These are phyloP conservation scores for Citrus mangshanensis DNA, from an alignment of 345 rosid genomes.

Conservation along the genomic window DNA sequence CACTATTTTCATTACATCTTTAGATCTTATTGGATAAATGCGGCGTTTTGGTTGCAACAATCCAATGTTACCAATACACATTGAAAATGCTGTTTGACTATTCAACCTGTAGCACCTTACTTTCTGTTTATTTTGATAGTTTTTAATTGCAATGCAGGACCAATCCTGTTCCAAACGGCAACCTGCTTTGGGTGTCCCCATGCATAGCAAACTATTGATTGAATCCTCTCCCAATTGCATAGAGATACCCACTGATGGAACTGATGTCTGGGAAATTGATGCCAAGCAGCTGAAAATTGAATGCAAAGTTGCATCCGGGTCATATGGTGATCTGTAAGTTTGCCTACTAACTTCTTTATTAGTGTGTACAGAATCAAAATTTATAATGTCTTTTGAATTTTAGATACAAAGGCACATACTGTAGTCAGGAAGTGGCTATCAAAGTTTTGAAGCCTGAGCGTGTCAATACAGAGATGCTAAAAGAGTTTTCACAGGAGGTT, in stretches of 20 bases:
- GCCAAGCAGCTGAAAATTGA: constrained; percentile 63
- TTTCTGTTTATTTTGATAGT: constrained; percentile 28
- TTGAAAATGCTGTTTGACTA: not conserved
- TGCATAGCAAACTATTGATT: constrained; percentile 36
- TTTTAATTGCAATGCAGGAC: constrained; percentile 47
- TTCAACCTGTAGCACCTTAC: not conserved
- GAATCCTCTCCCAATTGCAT: constrained; percentile 55
- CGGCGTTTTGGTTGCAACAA: not conserved
- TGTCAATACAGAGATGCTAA: constrained; percentile 68
- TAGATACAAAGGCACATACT: constrained; percentile 84
- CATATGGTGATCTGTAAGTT: constrained; percentile 87
- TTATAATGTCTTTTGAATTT: constrained; percentile 18
- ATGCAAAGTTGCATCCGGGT: constrained; percentile 82
- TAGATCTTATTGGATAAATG: not conserved
- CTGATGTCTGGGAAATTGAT: constrained; percentile 98
- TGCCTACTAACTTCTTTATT: constrained; percentile 6
- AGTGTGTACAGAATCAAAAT: constrained; percentile 1
- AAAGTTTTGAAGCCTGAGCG: constrained; percentile 85
- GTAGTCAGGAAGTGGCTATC: constrained; percentile 95
- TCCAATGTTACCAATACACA: not conserved
- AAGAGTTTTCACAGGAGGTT: constrained; percentile 93
- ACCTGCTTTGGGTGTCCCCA: constrained; percentile 33
- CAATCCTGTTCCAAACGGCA: constrained; percentile 42
- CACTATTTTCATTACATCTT: not conserved
- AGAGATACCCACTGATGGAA: constrained; percentile 86